A percentile compares a stretch with the other conserved stretches of the same genome.
These are phyloP conservation scores for Phoma sp. DNA, from an alignment of 2,329 filamentous ascomycete species.

Conservation along the genomic window DNA sequence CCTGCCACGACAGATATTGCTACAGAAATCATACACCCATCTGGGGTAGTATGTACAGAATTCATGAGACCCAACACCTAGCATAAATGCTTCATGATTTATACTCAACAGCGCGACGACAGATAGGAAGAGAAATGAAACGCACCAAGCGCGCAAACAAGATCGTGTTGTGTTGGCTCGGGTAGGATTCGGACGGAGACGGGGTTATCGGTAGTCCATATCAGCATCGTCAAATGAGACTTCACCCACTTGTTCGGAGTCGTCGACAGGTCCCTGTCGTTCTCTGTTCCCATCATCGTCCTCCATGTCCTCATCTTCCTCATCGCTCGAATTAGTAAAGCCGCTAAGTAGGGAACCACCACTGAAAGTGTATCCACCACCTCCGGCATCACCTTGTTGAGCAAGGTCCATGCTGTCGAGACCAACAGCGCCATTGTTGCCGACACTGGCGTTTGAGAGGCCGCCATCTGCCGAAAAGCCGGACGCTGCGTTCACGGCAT, in stretches of 20 bases:
- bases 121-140: slow-evolving; percentile 35
- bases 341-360: slow-evolving; percentile 80
- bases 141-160: slow-evolving; percentile 47
- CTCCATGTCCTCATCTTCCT: slow-evolving; percentile 94
- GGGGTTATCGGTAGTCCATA: slow-evolving; percentile 63
- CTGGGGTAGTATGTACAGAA: slow-evolving; percentile 37
- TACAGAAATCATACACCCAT: slow-evolving; percentile 39
- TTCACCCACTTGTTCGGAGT: slow-evolving; percentile 71
- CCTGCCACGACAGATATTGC: slow-evolving; percentile 36
- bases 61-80: slow-evolving; percentile 15
- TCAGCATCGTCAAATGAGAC: slow-evolving; percentile 66
- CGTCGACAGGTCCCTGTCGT: slow-evolving; percentile 54
- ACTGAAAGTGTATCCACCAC: slow-evolving; percentile 75
- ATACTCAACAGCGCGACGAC: slow-evolving; percentile 18
- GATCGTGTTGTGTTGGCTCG: slow-evolving; percentile 37
- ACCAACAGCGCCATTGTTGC: slow-evolving; percentile 63
- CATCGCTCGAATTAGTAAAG: slow-evolving; percentile 93
- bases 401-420: slow-evolving; percentile 70
- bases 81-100: slow-evolving; percentile 19
- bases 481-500: slow-evolving; percentile 62
- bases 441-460: slow-evolving; percentile 80
- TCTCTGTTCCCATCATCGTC: slow-evolving; percentile 75
- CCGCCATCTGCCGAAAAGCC: slow-evolving; percentile 57
- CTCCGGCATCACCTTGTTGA: slow-evolving; percentile 68
- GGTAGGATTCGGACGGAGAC: slow-evolving; percentile 20